Evolutionary conservation across 495 filamentous ascomycete genomes (phyloP).

Genomic region (Neurospora tetraspora): DNA sequence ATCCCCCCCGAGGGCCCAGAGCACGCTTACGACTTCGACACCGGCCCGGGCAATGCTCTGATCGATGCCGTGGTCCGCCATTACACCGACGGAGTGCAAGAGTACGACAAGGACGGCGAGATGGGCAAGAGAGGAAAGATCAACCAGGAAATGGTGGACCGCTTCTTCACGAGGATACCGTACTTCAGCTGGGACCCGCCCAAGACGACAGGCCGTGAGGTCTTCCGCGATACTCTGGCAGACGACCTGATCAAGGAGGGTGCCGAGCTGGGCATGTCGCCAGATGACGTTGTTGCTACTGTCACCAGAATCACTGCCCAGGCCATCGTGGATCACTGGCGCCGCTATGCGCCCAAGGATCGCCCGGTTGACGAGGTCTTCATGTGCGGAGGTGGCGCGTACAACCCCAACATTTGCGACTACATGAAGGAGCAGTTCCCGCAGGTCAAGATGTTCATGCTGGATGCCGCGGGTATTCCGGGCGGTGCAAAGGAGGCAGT

Average conservation of each 20-base stretch:
- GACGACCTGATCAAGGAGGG: constrained; percentile 38
- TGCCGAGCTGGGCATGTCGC: constrained; percentile 30
- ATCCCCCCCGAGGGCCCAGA: constrained; percentile 44
- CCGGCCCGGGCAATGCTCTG: constrained; percentile 37
- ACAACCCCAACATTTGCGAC: constrained; percentile 45
- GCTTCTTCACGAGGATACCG: constrained; percentile 33
- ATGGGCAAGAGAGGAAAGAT: constrained; percentile 44
- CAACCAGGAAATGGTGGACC: constrained; percentile 42
- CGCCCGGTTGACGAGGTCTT: constrained; percentile 44
- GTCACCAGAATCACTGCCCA: constrained; percentile 49
- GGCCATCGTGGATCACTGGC: constrained; percentile 46
- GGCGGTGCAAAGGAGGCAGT: constrained; percentile 48
- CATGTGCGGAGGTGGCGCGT: constrained; percentile 50
- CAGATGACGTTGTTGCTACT: constrained; percentile 44
- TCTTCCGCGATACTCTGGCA: constrained; percentile 45
- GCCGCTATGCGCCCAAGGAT: constrained; percentile 36
- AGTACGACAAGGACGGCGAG: constrained; percentile 41
- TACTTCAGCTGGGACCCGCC: constrained; percentile 43
- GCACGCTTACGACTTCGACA: constrained; percentile 44
- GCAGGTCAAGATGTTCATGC: constrained; percentile 39
- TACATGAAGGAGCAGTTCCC: constrained; percentile 42
- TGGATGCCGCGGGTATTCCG: constrained; percentile 45
- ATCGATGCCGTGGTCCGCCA: constrained; percentile 37
- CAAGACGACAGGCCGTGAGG: constrained; percentile 50
- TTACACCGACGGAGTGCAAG: constrained; percentile 32